Evolutionary conservation across 2,329 filamentous ascomycete species (phyloP).

Genomic region (Trichoderma aggressivum): DNA sequence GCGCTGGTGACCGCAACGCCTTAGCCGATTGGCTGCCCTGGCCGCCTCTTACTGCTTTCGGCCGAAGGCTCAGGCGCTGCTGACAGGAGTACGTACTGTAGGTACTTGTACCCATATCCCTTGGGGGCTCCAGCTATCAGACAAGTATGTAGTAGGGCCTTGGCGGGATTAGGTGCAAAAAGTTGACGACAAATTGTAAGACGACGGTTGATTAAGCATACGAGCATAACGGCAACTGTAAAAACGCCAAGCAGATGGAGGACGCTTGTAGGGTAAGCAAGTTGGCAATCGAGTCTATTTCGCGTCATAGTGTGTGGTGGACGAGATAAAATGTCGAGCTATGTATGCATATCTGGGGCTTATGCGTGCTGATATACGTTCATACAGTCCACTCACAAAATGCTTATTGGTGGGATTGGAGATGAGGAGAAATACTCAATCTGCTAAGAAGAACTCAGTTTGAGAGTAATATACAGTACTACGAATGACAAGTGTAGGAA

Average conservation of each 20-base stretch:
- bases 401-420: background rate
- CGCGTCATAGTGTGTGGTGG: background rate
- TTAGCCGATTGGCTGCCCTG: slow-evolving; percentile 12
- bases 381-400: background rate
- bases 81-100: background rate
- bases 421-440: background rate
- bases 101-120: no score
- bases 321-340: background rate
- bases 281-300: background rate
- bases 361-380: background rate
- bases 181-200: background rate
- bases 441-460: background rate
- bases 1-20: slow-evolving; percentile 6
- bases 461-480: background rate
- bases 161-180: background rate
- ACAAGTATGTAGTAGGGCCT: background rate
- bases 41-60: slow-evolving; percentile 2
- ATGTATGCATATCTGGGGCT: background rate
- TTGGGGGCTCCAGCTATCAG: background rate
- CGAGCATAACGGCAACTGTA: background rate
- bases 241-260: background rate
- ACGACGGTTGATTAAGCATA: slow-evolving; percentile 7
- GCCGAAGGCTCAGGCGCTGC: background rate
- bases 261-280: background rate
- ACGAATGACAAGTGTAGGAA: background rate